Evolutionary conservation across 1,284 basidiomycete species (phyloP).

Genomic region (Pterulicium gracile): DNA sequence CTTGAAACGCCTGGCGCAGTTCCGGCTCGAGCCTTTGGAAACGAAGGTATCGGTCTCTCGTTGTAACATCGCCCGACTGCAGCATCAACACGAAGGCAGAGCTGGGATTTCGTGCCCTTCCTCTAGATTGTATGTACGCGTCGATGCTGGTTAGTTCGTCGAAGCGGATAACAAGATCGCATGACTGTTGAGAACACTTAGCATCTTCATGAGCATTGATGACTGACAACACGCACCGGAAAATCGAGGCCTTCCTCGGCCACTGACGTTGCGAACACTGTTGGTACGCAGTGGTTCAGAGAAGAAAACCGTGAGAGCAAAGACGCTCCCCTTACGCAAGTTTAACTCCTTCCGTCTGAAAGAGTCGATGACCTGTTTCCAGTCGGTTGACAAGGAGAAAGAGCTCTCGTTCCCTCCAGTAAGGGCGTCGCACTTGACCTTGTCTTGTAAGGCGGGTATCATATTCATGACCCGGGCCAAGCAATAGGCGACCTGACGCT

Average conservation of each 20-base stretch:
- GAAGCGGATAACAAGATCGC: constrained; percentile 77
- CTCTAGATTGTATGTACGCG: constrained; percentile 76
- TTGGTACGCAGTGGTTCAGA: constrained; percentile 6
- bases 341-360: constrained; percentile 63
- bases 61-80: constrained; percentile 41
- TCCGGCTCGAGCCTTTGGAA: constrained; percentile 53
- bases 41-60: constrained; percentile 44
- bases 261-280: constrained; percentile 76
- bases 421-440: constrained; percentile 52
- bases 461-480: constrained; percentile 53
- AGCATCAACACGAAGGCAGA: constrained; percentile 77
- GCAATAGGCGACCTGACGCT: constrained; percentile 66
- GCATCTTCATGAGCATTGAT: background rate
- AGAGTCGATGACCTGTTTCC: constrained; percentile 47
- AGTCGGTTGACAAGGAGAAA: constrained; percentile 34
- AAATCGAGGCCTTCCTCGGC: constrained; percentile 87
- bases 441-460: constrained; percentile 42
- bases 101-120: constrained; percentile 63
- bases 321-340: constrained; percentile 47
- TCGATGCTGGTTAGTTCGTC: constrained; percentile 71
- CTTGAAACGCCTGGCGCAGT: constrained; percentile 51
- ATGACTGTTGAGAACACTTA: constrained; percentile 36
- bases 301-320: constrained; percentile 6
- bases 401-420: constrained; percentile 53
- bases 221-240: constrained; percentile 33